Base-by-base conservation (phyloP, 495 filamentous ascomycete genomes). In the Talaromyces adpressus region DNA sequence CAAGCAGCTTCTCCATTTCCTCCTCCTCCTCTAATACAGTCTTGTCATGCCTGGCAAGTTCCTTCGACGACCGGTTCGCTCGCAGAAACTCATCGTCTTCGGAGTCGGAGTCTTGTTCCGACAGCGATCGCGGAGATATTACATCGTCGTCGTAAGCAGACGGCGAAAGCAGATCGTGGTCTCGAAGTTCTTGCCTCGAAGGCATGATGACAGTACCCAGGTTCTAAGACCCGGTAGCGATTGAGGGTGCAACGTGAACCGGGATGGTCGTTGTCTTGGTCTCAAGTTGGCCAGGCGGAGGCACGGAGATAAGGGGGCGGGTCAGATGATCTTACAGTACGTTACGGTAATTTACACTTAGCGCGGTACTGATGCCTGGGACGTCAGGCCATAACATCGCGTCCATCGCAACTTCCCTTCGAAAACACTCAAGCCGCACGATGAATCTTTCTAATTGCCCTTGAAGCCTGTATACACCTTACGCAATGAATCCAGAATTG, bases 1-100 rank as follows among this genome's bases (percentile, higher is more conserved):
- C 76, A 41, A 97, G 79, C 51, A 97, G 72, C 64, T 88, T 85
- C 68, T 95, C 93, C 54, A 89, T 78, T 70, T 97, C 92, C 62
- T 97, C 92, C 76, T 98, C 93, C 65, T 94, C 91, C 51, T 89
- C 82, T 63, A 97, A 72, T 0, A 96, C 87, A n/a, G 86, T 81
- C 54, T 84, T 82, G 69, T 95, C 92, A 71, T 89, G 84, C 25
- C 84, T 80, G 12, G 84, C 78, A 27, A 91, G 77, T 70, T 96
- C 91, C 53, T 82, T 74, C 65, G 89, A 91, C 57, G 84, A 89
- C 14, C 89, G 82, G 32, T 84, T 83, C 11, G 81, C 81, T 61
- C 81, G 76, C 27, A 87, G 77, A 61, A 89, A 77, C 63, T 87
- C 82, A 70, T 92, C 89, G 69, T 91, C 87, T 64, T 91, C 88